Conservation (phyloP, 106 monocot species). For the Allium cepa region DNA sequence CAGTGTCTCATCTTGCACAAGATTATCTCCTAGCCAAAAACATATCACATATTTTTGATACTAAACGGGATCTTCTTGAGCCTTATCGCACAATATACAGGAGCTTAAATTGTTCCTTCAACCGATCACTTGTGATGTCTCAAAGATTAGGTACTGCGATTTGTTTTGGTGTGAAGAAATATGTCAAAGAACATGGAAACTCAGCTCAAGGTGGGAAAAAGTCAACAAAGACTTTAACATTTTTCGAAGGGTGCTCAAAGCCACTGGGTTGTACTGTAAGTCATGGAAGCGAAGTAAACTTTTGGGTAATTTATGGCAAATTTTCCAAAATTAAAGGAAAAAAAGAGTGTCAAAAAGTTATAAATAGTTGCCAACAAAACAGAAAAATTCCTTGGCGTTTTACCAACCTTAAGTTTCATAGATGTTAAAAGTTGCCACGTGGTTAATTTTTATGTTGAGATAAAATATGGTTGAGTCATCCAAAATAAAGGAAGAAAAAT, state of each 20-base stretch:
- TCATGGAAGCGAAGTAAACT: not conserved
- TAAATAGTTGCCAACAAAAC: too few species aligned
- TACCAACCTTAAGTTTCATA: too few species aligned
- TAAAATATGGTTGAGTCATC: too few species aligned
- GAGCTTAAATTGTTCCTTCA: constrained; percentile 80
- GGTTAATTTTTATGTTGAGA: too few species aligned
- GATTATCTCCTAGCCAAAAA: constrained; percentile 76
- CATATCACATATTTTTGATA: constrained; percentile 86
- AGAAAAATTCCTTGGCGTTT: too few species aligned
- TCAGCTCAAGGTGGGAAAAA: constrained; percentile 50
- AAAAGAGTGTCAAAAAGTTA: too few species aligned
- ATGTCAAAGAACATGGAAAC: constrained; percentile 61
- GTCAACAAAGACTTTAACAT: constrained; percentile 67
- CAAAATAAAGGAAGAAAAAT: too few species aligned
- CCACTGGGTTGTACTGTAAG: constrained; percentile 90
- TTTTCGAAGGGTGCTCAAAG: constrained; percentile 82
- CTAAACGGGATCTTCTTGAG: constrained; percentile 74
- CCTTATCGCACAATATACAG: constrained; percentile 79
- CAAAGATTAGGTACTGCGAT: constrained; percentile 63
- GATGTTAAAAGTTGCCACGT: too few species aligned
- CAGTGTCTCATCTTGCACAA: constrained; percentile 84
- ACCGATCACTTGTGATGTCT: constrained; percentile 67
- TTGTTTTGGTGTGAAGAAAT: constrained; percentile 77
- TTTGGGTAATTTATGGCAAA: too few species aligned
- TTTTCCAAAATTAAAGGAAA: too few species aligned